phyloP scores from a whole-genome alignment of 1,284 basidiomycete genomes.

The Thecaphora frezii region DNA sequence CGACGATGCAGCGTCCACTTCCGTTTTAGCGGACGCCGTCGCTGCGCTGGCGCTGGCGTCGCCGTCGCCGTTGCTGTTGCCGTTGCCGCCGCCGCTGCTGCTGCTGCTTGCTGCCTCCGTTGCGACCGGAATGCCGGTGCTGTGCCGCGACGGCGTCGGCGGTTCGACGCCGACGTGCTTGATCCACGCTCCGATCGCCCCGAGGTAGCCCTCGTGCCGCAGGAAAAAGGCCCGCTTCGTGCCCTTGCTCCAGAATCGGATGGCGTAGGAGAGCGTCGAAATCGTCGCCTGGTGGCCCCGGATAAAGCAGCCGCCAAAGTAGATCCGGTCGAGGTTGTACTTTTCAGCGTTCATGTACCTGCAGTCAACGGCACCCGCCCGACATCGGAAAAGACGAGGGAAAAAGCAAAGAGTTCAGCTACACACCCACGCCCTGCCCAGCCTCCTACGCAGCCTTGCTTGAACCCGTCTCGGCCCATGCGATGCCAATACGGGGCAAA shows the following conservation, averaged over 20 bases:
- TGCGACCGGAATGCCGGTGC: background rate
- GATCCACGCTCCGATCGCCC: conserved; percentile 63
- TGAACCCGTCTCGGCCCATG: too few species aligned
- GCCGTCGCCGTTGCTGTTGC: too few species aligned
- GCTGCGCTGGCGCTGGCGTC: too few species aligned
- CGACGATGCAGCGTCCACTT: too few species aligned
- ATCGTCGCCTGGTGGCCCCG: conserved; percentile 96
- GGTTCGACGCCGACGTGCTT: conserved; percentile 44
- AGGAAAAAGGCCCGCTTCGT: conserved; percentile 94
- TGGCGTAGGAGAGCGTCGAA: conserved; percentile 95
- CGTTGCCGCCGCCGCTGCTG: background rate
- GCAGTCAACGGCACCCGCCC: conserved; percentile 61
- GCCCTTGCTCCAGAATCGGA: conserved; percentile 99
- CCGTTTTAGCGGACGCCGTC: too few species aligned
- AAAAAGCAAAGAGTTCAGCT: too few species aligned
- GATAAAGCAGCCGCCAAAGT: conserved; percentile 99
- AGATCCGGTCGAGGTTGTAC: conserved; percentile 93
- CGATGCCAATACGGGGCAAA: too few species aligned
- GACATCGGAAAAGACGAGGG: too few species aligned
- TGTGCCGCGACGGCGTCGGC: background rate
- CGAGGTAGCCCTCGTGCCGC: conserved; percentile 96
- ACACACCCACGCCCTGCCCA: too few species aligned
- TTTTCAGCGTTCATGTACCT: conserved; percentile 98
- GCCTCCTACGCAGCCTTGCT: too few species aligned
- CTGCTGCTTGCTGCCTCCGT: background rate